A percentile compares a stretch with the other conserved stretches of the same genome.
Conservation (phyloP, 2,329 filamentous ascomycete genomes). For the Aspergillus uvarum region DNA sequence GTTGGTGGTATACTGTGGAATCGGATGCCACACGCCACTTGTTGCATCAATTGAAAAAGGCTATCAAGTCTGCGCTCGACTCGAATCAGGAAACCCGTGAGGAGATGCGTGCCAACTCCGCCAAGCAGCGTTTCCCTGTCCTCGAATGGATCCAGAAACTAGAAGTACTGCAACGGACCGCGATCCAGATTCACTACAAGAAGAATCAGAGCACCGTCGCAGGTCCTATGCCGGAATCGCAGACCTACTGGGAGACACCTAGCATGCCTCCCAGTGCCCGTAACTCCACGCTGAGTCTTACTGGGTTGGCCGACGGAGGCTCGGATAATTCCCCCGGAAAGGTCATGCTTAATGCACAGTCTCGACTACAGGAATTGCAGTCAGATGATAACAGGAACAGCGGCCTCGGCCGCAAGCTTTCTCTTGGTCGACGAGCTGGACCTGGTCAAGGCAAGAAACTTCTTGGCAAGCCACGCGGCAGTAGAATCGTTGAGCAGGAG, state of each 20-base stretch:
- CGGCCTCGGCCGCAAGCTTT: conserved; percentile 34
- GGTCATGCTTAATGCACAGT: conserved; percentile 1
- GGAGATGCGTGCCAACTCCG: conserved; percentile 63
- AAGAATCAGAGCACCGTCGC: conserved; percentile 26
- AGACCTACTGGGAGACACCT: conserved; percentile 3
- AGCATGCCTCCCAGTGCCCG: conserved; percentile 22
- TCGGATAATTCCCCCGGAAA: not conserved
- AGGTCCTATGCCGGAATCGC: not conserved
- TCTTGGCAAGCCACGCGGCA: not conserved
- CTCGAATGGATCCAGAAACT: conserved; percentile 65
- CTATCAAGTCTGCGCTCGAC: conserved; percentile 59
- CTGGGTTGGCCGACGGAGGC: conserved; percentile 25
- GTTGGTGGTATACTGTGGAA: conserved; percentile 70
- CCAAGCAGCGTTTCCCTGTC: conserved; percentile 65
- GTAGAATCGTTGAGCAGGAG: not conserved
- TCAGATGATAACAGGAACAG: conserved; percentile 29
- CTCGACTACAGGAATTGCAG: conserved; percentile 21
- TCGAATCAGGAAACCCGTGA: conserved; percentile 56
- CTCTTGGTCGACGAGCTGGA: conserved; percentile 39
- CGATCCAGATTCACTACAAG: conserved; percentile 57
- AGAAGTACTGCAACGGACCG: conserved; percentile 59
- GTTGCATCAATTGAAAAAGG: conserved; percentile 62
- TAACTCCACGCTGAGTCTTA: conserved; percentile 30
- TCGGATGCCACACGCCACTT: conserved; percentile 62
- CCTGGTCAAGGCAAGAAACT: conserved; percentile 31